A percentile compares a stretch with the other conserved stretches of the same genome.
Conservation (phyloP, 2,329 filamentous ascomycete species). For the Trichophyton mentagrophytes region DNA sequence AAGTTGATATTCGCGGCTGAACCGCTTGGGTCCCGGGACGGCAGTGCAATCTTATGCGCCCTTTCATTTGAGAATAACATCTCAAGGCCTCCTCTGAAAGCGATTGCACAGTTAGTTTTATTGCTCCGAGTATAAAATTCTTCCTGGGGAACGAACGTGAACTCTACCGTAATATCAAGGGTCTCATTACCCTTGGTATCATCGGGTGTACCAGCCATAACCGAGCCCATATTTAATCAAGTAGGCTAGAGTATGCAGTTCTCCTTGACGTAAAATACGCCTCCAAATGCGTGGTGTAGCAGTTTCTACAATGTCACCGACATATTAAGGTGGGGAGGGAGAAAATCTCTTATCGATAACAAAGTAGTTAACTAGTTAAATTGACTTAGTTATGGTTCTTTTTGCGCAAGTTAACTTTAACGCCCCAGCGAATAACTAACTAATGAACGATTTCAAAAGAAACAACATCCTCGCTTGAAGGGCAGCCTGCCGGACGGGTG, state of each 20-base stretch:
- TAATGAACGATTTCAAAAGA: neutral
- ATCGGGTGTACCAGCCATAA: constrained; percentile 26
- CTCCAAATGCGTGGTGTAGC: neutral
- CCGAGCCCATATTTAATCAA: neutral
- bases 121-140: neutral
- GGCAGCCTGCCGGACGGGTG: neutral
- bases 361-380: too few relatives aligned
- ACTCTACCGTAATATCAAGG: constrained; percentile 53
- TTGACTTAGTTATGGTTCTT: neutral
- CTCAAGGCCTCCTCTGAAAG: constrained; percentile 70
- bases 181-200: neutral
- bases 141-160: constrained; percentile 44
- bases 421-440: neutral
- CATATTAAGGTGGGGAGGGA: neutral
- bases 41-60: constrained; percentile 57
- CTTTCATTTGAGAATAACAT: constrained; percentile 80
- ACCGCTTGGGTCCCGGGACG: constrained; percentile 48
- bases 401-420: constrained; percentile 2
- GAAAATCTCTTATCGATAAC: constrained; percentile 23
- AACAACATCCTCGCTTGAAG: neutral
- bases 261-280: neutral
- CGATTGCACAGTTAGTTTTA: neutral
- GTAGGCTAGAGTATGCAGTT: neutral
- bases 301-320: neutral
- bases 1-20: constrained; percentile 56